Conservation (phyloP, 2,329 filamentous ascomycete genomes). For the Aspergillus fijiensis region DNA sequence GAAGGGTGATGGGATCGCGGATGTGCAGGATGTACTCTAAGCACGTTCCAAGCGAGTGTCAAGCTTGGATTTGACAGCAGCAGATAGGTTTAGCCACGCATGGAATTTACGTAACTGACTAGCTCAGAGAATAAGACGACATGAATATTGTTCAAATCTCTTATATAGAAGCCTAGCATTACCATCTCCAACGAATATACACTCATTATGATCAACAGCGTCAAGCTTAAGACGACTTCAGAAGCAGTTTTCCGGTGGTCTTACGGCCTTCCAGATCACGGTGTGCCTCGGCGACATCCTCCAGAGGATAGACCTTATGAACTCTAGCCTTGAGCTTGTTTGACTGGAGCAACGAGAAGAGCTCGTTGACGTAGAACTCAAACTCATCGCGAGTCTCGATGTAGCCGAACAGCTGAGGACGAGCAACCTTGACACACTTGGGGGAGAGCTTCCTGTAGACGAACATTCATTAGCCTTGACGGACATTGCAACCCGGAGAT, state of each 20-base stretch:
- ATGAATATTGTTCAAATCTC: too few relatives aligned
- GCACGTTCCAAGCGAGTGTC: neutral
- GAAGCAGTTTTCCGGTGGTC: slow-evolving; percentile 78
- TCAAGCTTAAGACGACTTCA: slow-evolving; percentile 60
- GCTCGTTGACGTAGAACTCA: slow-evolving; percentile 66
- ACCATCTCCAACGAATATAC: too few relatives aligned
- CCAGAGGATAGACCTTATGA: slow-evolving; percentile 74
- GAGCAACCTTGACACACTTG: slow-evolving; percentile 75
- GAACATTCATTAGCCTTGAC: slow-evolving; percentile 11
- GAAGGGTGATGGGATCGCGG: neutral
- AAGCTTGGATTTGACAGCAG: neutral
- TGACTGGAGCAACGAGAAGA: slow-evolving; percentile 69
- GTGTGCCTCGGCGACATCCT: slow-evolving; percentile 71
- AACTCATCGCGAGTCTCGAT: slow-evolving; percentile 68
- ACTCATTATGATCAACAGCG: too few relatives aligned
- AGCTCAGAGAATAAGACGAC: neutral
- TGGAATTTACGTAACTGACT: neutral
- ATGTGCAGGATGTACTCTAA: neutral
- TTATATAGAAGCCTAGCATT: too few relatives aligned
- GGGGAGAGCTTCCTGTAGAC: slow-evolving; percentile 51
- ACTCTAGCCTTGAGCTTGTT: slow-evolving; percentile 71
- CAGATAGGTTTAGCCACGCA: neutral
- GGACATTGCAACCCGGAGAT: slow-evolving; percentile 17
- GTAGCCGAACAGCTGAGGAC: slow-evolving; percentile 73
- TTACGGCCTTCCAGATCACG: slow-evolving; percentile 75